Evolutionary conservation across 768 basidiomycete species (phyloP), one percentile per base, ranked within the genome.

Genomic region (Hericium coralloides): DNA sequence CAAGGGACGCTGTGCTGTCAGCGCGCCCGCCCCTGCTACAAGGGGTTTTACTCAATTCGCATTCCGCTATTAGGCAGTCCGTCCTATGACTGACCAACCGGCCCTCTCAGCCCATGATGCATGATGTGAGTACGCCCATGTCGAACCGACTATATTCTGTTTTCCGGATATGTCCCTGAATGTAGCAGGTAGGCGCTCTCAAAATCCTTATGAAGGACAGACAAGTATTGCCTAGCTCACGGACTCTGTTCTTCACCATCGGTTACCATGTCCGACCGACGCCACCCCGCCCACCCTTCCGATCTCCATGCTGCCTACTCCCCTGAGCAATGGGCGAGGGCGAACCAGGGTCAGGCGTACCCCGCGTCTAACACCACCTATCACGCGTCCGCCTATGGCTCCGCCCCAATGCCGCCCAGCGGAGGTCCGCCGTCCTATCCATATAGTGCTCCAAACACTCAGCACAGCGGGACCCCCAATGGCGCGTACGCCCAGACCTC

Each of bases 201-300:
- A 50, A 58, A 60, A 51, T 48, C 59, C 52, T 60, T 62, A 62
- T 62, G 59, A 62, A 62, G 59, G 51, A 53, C 50, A 37, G 55
- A 52, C 60, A 39, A 43, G 31, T 31, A 45, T 45, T 37, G 43
- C 3, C 31, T 55, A 59, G 31, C 59, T 53, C 60, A 45, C 25
- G 41, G 26, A 48, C 56, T 55, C 59, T n/a, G 20, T 52, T 51
- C 20, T 52, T 31, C 38, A 54, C 57, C 62, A 38, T 53, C 25
- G 39, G 53, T 49, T 56, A 61, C 61, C 60, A 63, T 57, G 60
- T 53, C 58, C 55, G 56, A 61, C 55, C 39, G 55, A 53, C 62
- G 62, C 52, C 62, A 63, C 60, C 37, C 53, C n/a, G 50, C 52
- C 37, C 49, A 50, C 49, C 23, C 62, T 38, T 54, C 54, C n/a